Conservation (phyloP, 2,329 filamentous ascomycete genomes). For the Penicillium digitatum region DNA sequence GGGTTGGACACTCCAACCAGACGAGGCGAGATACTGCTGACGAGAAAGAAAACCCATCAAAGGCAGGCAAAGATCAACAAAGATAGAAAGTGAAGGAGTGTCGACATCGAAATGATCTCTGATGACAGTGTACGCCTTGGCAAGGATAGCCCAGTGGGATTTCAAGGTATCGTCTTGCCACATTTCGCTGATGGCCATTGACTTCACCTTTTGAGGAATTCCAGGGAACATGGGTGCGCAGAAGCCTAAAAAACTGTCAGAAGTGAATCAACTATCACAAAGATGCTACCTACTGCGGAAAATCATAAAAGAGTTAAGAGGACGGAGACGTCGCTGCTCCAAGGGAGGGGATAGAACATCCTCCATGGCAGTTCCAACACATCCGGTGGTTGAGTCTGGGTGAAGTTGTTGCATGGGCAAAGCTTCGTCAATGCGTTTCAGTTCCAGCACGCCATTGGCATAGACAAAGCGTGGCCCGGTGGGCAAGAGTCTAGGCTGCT, state of each 20-base stretch:
- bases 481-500: background rate
- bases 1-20: background rate
- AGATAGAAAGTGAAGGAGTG: background rate
- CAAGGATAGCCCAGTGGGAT: constrained; percentile 51
- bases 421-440: background rate
- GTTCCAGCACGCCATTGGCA: background rate
- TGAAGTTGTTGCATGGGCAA: background rate
- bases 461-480: background rate
- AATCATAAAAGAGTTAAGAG: constrained; percentile 39
- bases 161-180: constrained; percentile 52
- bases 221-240: constrained; percentile 47
- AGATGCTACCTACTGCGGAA: constrained; percentile 34
- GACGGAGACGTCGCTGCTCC: constrained; percentile 1
- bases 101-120: constrained; percentile 43
- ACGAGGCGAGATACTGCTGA: background rate
- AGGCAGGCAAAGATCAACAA: background rate
- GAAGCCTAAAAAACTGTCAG: constrained; percentile 38
- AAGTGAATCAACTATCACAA: background rate
- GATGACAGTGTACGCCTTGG: constrained; percentile 54
- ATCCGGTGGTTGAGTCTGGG: background rate
- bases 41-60: background rate
- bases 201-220: constrained; percentile 52
- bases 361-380: background rate
- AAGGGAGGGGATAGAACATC: background rate
- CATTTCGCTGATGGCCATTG: constrained; percentile 47